These are phyloP conservation scores for Candida dubliniensis DNA, from an alignment of 1,139 yeast genomes.

Conservation along the genomic window DNA sequence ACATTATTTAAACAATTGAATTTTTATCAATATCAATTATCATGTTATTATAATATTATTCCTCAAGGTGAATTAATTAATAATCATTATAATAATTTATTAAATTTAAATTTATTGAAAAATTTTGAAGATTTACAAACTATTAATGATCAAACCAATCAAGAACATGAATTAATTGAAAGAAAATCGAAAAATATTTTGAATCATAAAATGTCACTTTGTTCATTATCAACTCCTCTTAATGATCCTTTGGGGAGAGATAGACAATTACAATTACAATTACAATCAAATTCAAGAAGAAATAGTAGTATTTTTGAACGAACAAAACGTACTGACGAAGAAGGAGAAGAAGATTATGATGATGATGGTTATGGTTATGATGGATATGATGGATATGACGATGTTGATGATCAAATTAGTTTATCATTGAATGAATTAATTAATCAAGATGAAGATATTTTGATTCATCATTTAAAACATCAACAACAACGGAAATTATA, in stretches of 20 bases:
- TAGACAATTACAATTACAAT: slow-evolving; percentile 11
- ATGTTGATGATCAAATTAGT: slow-evolving; percentile 1
- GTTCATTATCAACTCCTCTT: slow-evolving; percentile 19
- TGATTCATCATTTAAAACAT: neutral
- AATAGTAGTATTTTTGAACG: slow-evolving; percentile 13
- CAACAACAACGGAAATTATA: slow-evolving; percentile 1
- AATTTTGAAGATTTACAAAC: slow-evolving; percentile 38
- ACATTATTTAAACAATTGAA: slow-evolving; percentile 37
- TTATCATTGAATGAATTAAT: slow-evolving; percentile 5
- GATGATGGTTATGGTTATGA: slow-evolving; percentile 13
- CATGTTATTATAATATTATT: slow-evolving; percentile 41
- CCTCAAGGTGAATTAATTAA: slow-evolving; percentile 30
- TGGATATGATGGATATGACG: slow-evolving; percentile 10
- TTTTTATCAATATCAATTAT: slow-evolving; percentile 41
- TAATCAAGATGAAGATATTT: slow-evolving; percentile 4
- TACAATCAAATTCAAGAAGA: slow-evolving; percentile 13
- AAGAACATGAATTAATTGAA: slow-evolving; percentile 31
- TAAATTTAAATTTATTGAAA: slow-evolving; percentile 41
- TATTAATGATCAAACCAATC: slow-evolving; percentile 29
- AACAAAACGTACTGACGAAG: slow-evolving; percentile 13
- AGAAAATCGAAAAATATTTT: slow-evolving; percentile 35
- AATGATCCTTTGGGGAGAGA: too few species aligned
- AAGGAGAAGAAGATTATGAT: slow-evolving; percentile 11
- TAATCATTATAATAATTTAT: slow-evolving; percentile 40
- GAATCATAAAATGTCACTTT: slow-evolving; percentile 36